Base-by-base conservation (phyloP, 2,329 filamentous ascomycete species). In the Hypoxylon sp. region DNA sequence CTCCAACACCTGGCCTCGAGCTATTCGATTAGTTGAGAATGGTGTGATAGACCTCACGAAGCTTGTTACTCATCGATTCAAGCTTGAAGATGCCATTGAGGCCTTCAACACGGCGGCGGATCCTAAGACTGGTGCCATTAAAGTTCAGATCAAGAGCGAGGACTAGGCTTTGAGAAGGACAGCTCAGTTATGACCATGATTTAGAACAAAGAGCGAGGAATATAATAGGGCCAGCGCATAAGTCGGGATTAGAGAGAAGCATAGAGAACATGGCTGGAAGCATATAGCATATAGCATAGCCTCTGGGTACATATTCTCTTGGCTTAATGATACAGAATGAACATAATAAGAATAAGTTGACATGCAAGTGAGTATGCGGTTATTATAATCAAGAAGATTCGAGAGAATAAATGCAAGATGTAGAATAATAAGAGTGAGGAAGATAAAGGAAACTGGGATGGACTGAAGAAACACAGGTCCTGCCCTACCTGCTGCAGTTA, bases 51-150 rank as follows among this genome's bases (percentile, higher is more conserved):
- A 97, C 78, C 83, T 98, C 78, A 88, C 87, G 75, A 92, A 89
- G 81, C 83, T 98, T 68, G 94, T 98, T 54, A 98, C 95, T 44
- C 95, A 98, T 84, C 88, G 93, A 17, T 98, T 92, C 82, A 84
- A 87, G 72, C 83, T 98, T 40, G 95, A 97, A 82, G 91, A 98
- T 79, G 94, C 95, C 0, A 81, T 96, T 30, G 89, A 95, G 82
- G 95, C 95, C 6, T 98, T 98, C 81, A 90, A 94, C 83, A 96
- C 93, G 44, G 94, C 95, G 20, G 89, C 92, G 7, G 90, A 98
- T 81, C 91, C 94, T 42, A 94, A 92, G 85, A 97, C 92, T 57
- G 95, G 95, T 6, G 94, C 95, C n/a, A 98, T 98, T 82, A 98
- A 98, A 86, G 95, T 98, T 68, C 92, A 94, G 87, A 98, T 98